Percentiles rank a stretch among this genome's conserved stretches.
Conservation (phyloP, 2,329 filamentous ascomycete species). For the Paecilomyces dactylethromorphus region DNA sequence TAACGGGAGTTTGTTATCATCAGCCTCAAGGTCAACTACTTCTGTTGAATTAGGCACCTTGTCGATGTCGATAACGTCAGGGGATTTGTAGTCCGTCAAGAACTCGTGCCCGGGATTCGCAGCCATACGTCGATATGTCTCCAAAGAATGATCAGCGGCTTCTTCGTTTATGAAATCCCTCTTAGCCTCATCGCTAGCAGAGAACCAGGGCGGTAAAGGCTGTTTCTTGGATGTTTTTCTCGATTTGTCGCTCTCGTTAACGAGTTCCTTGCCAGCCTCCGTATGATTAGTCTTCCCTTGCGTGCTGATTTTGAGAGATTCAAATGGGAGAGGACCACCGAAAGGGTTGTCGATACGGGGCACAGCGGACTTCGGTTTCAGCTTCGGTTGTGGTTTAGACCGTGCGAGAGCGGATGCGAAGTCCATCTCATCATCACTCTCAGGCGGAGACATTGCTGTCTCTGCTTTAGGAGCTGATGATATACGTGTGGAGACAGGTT, state of each 20-base stretch:
- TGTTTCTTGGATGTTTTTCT: conserved; percentile 20
- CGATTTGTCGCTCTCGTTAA: conserved; percentile 57
- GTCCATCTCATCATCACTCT: conserved; percentile 70
- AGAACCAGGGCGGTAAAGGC: conserved; percentile 43
- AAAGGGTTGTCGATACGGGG: conserved; percentile 55
- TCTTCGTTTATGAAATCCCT: conserved; percentile 25
- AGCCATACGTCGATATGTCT: conserved; percentile 14
- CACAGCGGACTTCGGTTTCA: conserved; percentile 28
- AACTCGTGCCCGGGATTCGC: conserved; percentile 18
- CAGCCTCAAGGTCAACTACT: conserved; percentile 25
- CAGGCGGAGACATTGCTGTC: conserved; percentile 26
- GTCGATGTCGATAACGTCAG: conserved; percentile 36
- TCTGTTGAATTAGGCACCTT: conserved; percentile 19
- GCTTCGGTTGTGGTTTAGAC: conserved; percentile 52
- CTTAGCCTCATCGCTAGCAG: conserved; percentile 24
- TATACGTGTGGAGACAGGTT: conserved; percentile 41
- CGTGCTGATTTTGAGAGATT: conserved; percentile 66
- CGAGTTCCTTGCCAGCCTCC: conserved; percentile 49
- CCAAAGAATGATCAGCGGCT: conserved; percentile 14
- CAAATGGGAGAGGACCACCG: conserved; percentile 81
- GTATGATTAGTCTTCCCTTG: conserved; percentile 35
- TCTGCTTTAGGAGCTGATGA: conserved; percentile 19
- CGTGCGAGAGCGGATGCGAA: conserved; percentile 68
- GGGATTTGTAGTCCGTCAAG: conserved; percentile 23
- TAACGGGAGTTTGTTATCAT: background rate